Base-by-base conservation (phyloP, 2,329 filamentous ascomycete species). In the Thermomyces lanuginosus region DNA sequence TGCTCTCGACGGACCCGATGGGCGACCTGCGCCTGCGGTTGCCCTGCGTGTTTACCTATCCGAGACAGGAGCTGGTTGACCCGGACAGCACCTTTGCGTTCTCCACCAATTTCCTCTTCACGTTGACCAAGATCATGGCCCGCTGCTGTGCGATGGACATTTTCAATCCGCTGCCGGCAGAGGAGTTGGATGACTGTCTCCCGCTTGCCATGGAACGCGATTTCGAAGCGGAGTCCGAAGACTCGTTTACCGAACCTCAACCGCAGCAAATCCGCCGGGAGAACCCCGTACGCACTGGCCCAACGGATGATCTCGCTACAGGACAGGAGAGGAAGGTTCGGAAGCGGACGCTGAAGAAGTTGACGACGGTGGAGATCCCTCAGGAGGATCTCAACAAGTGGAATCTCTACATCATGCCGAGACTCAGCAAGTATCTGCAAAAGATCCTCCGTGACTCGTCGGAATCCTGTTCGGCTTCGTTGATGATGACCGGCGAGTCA, bases 381-480 rank as follows among this genome's bases (percentile, higher is more conserved):
- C 56, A 65, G 22, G 51, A 56, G 3, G 59, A 69, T 31, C 46
- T 70, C 2, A 59, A 67, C 22, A 56, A 69, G 24, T 76, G 70
- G 68, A 66, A 73, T 33, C 57, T 57, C 11, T 57, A 57, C 6
- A 58, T 71, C 44, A 62, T 70, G 35, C 64, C 66, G 6, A 63
- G 63, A 20, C 46, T 76, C 8, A 63, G 68, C 33, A 63, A 64
- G 12, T 58, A 75, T 12, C 55, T 72, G 8, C 63, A 70, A 38
- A 66, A 65, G 34, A 63, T 66, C 5, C 47, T 75, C 9, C 64
- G 61, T 33, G 65, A 71, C 21, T 69, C 66, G 0, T 53, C 61
- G 2, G 71, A 75, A 43, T 71, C 69, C 2, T 64, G 68, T 37
- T 68, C 65, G 29, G 71, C 71, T 19, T 63, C 63, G 28, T 58